Base-by-base conservation (phyloP, 768 basidiomycete species). In the Mycena crocata region DNA sequence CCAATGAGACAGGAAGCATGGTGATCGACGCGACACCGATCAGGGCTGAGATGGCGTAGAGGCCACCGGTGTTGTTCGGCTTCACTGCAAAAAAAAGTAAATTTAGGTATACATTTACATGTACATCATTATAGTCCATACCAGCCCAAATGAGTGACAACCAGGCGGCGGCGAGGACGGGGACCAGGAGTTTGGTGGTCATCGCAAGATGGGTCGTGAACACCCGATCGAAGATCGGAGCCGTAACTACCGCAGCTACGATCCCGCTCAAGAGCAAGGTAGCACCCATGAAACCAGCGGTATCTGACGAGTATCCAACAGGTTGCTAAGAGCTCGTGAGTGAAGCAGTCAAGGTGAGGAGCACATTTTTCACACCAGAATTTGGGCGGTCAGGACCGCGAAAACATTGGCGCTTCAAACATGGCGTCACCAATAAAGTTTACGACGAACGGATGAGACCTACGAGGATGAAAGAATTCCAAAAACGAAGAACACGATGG, bases 191-290 rank as follows among this genome's bases (percentile, higher is more conserved):
- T 60, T 90, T 92, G 58, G 84, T 71, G 3, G 89, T 86, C 14
- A 87, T 67, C 0, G 88, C 91, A 40, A 94, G 82, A 65, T 87
- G 87, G 68, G 90, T 85, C 13, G 92, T 94, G 66, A 95, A 87
- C n/a, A 94, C 87, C 23, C 93, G 88, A 72, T 95, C 94, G 72
- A 94, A 90, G 5, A 94, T 76, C 0, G 94, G 94, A 0, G 93
- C 88, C 0, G 90, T 86, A 52, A 89, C 71, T 32, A 89, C 79
- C 0, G 94, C 90, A 13, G 88, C 85, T 2, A 92, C 76, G 63
- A 95, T 86, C 24, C 94, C 94, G 0, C 90, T 82, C 37, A 94
- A 78, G 17, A 94, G 84, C 37, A 94, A 76, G 35, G 84, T 83
- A 13, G 87, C 87, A 39, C 93, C 91, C 79, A 95, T 79, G 39